These are phyloP conservation scores for Apiosordaria backusii DNA, from an alignment of 495 filamentous ascomycete species.

Conservation along the genomic window DNA sequence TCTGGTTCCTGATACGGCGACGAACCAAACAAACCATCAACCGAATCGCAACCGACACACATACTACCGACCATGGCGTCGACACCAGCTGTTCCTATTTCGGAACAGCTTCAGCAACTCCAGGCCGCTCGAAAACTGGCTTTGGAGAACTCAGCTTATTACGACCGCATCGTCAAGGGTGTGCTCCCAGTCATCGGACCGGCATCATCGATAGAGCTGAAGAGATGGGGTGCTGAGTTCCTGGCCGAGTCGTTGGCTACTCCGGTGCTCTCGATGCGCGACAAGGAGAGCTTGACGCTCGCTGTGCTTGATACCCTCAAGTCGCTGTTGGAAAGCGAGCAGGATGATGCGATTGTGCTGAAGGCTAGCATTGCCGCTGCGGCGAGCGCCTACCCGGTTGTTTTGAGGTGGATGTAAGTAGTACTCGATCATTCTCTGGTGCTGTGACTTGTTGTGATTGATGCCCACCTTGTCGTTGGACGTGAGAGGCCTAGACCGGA, in stretches of 20 bases:
- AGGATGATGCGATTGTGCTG: conserved; percentile 70
- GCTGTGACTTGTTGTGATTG: not conserved
- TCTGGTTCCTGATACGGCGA: not conserved
- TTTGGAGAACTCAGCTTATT: conserved; percentile 75
- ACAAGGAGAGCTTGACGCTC: conserved; percentile 73
- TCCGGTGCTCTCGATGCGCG: conserved; percentile 63
- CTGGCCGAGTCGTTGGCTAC: conserved; percentile 93
- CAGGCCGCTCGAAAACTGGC: conserved; percentile 83
- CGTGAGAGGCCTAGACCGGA: not conserved
- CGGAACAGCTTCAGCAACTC: conserved; percentile 77
- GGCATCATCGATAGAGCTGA: conserved; percentile 68
- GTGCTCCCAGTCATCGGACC: conserved; percentile 84
- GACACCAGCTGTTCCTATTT: conserved; percentile 50
- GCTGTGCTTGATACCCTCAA: conserved; percentile 70
- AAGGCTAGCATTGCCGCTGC: conserved; percentile 79
- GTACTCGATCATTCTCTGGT: conserved; percentile 8
- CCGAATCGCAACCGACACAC: not conserved
- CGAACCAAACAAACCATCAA: conserved; percentile 4
- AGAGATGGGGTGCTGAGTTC: conserved; percentile 95
- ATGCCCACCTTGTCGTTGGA: not conserved
- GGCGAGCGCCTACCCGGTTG: conserved; percentile 85
- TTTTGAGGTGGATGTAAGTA: conserved; percentile 91
- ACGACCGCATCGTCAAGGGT: conserved; percentile 83
- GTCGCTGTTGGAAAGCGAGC: conserved; percentile 66
- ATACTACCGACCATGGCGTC: conserved; percentile 36